Conservation (phyloP, 192 early-diverging fungal species). For the Backusella tuberculispora region DNA sequence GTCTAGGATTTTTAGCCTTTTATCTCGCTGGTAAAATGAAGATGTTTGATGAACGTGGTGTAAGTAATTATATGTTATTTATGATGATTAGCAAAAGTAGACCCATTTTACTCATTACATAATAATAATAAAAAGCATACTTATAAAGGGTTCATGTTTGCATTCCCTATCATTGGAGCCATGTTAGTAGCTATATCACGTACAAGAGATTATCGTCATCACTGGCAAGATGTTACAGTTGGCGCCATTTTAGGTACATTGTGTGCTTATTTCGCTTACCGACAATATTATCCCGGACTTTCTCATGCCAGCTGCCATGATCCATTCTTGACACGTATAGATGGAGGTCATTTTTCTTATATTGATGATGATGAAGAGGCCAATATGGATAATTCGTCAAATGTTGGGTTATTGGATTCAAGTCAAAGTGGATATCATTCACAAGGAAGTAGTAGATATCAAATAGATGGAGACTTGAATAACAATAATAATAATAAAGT, state of each 20-base stretch:
- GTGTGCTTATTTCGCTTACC: constrained; percentile 63
- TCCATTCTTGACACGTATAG: constrained; percentile 2
- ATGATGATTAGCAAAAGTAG: background rate
- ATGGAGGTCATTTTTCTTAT: background rate
- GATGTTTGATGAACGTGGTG: constrained; percentile 65
- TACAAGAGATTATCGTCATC: constrained; percentile 66
- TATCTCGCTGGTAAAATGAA: constrained; percentile 76
- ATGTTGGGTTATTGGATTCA: background rate
- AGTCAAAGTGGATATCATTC: background rate
- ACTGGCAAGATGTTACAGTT: constrained; percentile 64
- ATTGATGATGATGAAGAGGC: background rate
- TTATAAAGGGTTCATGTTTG: constrained; percentile 68
- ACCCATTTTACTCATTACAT: background rate
- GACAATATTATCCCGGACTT: constrained; percentile 63
- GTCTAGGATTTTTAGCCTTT: constrained; percentile 68
- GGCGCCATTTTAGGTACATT: constrained; percentile 44
- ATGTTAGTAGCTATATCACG: constrained; percentile 62
- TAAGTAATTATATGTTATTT: background rate
- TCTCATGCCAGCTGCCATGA: background rate
- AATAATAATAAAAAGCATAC: constrained; percentile 42
- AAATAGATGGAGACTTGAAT: background rate
- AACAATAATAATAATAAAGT: background rate
- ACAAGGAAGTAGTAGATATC: background rate
- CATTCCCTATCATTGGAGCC: constrained; percentile 43
- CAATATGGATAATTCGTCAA: background rate